Conservation (phyloP, 306 rosid genomes). For the Inga oerstediana region DNA sequence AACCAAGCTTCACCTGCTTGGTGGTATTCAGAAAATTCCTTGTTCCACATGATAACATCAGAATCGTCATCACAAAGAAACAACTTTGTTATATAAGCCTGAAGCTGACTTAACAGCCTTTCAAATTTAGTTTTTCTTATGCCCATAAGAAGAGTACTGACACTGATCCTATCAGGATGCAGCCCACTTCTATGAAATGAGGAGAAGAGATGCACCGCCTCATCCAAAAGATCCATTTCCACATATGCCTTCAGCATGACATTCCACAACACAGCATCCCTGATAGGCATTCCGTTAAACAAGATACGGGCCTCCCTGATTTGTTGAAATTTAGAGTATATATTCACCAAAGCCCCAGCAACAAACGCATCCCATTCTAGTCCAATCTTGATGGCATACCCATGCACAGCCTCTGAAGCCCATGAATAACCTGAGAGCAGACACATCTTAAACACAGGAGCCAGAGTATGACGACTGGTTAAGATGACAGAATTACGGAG, state of each 20-base stretch:
- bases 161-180: not conserved
- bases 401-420: constrained; percentile 1
- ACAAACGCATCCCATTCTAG: not conserved
- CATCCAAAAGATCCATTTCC: not conserved
- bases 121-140: not conserved
- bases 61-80: not conserved
- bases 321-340: not conserved
- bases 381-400: not conserved
- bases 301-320: not conserved
- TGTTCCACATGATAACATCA: not conserved
- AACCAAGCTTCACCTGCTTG: not conserved
- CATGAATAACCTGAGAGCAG: not conserved
- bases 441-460: constrained; percentile 1
- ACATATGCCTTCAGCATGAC: constrained; percentile 1
- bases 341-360: not conserved
- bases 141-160: not conserved
- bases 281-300: not conserved
- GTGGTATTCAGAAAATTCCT: not conserved
- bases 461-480: not conserved
- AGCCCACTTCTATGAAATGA: not conserved
- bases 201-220: not conserved
- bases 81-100: not conserved
- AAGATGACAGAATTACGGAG: not conserved
- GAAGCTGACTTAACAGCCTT: not conserved
- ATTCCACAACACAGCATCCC: not conserved